Percentiles rank a stretch among this genome's conserved stretches.
These are phyloP conservation scores for Neonectria hederae DNA, from an alignment of 2,329 filamentous ascomycete genomes.

Conservation along the genomic window DNA sequence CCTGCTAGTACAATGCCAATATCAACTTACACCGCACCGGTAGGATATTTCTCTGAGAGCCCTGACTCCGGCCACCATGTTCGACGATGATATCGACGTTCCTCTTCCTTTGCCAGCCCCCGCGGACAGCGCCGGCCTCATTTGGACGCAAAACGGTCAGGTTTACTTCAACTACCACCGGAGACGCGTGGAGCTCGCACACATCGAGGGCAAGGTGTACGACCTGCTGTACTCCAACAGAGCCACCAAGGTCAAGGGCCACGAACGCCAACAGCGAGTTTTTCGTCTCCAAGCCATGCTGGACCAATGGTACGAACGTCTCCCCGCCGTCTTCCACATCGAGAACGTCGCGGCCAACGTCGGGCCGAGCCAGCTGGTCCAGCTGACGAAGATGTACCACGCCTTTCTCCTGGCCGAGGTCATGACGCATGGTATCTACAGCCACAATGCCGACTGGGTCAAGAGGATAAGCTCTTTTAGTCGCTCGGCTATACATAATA, in stretches of 20 bases:
- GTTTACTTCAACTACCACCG: constrained; percentile 51
- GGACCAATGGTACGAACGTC: constrained; percentile 48
- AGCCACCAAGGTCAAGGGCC: constrained; percentile 39
- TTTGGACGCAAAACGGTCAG: constrained; percentile 48
- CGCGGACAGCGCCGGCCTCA: constrained; percentile 45
- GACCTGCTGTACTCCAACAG: constrained; percentile 50
- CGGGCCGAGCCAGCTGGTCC: constrained; percentile 42
- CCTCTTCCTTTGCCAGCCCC: constrained; percentile 46
- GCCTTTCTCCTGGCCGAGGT: constrained; percentile 49
- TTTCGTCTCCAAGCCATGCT: constrained; percentile 45
- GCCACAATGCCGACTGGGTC: constrained; percentile 50
- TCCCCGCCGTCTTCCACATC: constrained; percentile 48
- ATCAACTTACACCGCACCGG: neutral
- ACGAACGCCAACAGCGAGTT: constrained; percentile 45
- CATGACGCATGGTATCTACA: constrained; percentile 52
- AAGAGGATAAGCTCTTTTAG: constrained; percentile 44
- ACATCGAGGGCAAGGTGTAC: constrained; percentile 53
- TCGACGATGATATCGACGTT: constrained; percentile 53
- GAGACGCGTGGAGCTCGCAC: constrained; percentile 51
- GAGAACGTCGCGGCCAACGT: constrained; percentile 46
- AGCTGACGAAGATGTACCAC: constrained; percentile 51
- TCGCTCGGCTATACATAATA: constrained; percentile 35
- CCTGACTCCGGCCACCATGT: constrained; percentile 50
- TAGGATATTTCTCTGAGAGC: constrained; percentile 49
- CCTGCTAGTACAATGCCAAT: fast-evolving